Evolutionary conservation across 1,139 yeast genomes (phyloP).

Genomic region (Hanseniaspora sp.): DNA sequence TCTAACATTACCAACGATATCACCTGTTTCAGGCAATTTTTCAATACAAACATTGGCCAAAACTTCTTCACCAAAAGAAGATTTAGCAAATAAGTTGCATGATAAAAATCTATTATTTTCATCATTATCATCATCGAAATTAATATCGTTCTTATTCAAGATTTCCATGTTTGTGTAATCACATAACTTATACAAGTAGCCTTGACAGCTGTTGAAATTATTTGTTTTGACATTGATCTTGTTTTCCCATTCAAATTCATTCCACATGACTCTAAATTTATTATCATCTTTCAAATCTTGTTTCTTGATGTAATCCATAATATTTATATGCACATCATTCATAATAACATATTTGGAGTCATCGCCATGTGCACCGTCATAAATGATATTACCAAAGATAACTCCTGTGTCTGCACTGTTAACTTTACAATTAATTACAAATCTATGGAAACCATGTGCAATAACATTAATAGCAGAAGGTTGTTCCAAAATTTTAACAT

Average conservation of each 20-base stretch:
- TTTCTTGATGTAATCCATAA: slow-evolving; percentile 95
- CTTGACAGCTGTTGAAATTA: slow-evolving; percentile 52
- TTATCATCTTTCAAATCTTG: slow-evolving; percentile 70
- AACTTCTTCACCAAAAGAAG: slow-evolving; percentile 96
- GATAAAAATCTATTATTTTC: slow-evolving; percentile 55
- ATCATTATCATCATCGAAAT: slow-evolving; percentile 54
- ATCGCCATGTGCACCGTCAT: slow-evolving; percentile 90
- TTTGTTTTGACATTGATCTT: slow-evolving; percentile 80
- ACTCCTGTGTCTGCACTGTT: slow-evolving; percentile 97
- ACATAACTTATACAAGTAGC: slow-evolving; percentile 66
- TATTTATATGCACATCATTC: slow-evolving; percentile 90
- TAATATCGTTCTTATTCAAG: slow-evolving; percentile 77
- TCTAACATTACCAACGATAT: slow-evolving; percentile 87
- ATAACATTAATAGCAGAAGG: slow-evolving; percentile 91
- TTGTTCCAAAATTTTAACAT: slow-evolving; percentile 83
- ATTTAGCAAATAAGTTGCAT: slow-evolving; percentile 85
- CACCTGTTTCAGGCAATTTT: slow-evolving; percentile 52
- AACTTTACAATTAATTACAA: slow-evolving; percentile 83
- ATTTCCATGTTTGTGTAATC: slow-evolving; percentile 88
- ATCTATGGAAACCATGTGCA: slow-evolving; percentile 89
- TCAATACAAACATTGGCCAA: slow-evolving; percentile 92
- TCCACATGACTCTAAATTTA: slow-evolving; percentile 96
- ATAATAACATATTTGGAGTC: slow-evolving; percentile 84
- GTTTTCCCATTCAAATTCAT: slow-evolving; percentile 99
- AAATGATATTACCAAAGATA: slow-evolving; percentile 90